A percentile compares a stretch with the other conserved stretches of the same genome.
Conservation (phyloP, 805 yeast species). For the Jamesozyma rosinii region DNA sequence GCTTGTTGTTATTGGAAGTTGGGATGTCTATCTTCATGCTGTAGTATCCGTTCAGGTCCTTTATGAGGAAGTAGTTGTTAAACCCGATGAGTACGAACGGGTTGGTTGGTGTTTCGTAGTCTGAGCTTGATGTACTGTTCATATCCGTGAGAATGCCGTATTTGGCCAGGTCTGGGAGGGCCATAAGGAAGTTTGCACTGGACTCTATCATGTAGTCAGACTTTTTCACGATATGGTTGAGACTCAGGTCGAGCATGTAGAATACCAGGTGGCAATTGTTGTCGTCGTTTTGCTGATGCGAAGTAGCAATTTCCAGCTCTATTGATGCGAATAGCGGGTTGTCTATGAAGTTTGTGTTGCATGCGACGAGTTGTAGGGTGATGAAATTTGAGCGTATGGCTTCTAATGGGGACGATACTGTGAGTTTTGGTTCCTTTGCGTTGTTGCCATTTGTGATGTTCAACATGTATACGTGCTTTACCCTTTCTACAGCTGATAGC, state of each 20-base stretch:
- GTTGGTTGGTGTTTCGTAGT: slow-evolving; percentile 39
- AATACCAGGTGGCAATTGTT: slow-evolving; percentile 40
- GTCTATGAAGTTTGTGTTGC: slow-evolving; percentile 63
- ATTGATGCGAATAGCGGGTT: slow-evolving; percentile 80
- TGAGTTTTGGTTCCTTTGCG: slow-evolving; percentile 37
- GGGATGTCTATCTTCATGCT: slow-evolving; percentile 49
- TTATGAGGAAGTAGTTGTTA: slow-evolving; percentile 44
- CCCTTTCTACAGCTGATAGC: slow-evolving; percentile 63
- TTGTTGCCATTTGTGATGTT: slow-evolving; percentile 35
- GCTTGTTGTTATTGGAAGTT: slow-evolving; percentile 25
- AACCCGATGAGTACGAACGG: slow-evolving; percentile 46
- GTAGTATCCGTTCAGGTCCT: slow-evolving; percentile 32
- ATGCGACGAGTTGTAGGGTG: slow-evolving; percentile 45
- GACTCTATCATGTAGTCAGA: slow-evolving; percentile 31
- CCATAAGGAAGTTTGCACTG: slow-evolving; percentile 45
- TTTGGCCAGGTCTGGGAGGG: slow-evolving; percentile 46
- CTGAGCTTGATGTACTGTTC: slow-evolving; percentile 1
- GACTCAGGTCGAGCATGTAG: slow-evolving; percentile 79
- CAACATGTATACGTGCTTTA: slow-evolving; percentile 61
- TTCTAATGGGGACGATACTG: slow-evolving; percentile 67
- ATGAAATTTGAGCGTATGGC: slow-evolving; percentile 43
- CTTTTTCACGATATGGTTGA: slow-evolving; percentile 60
- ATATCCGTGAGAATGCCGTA: slow-evolving; percentile 13
- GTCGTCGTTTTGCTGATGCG: slow-evolving; percentile 9
- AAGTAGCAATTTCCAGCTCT: slow-evolving; percentile 44